Conservation (phyloP, 2,329 filamentous ascomycete species). For the Pseudogymnoascus sp. region DNA sequence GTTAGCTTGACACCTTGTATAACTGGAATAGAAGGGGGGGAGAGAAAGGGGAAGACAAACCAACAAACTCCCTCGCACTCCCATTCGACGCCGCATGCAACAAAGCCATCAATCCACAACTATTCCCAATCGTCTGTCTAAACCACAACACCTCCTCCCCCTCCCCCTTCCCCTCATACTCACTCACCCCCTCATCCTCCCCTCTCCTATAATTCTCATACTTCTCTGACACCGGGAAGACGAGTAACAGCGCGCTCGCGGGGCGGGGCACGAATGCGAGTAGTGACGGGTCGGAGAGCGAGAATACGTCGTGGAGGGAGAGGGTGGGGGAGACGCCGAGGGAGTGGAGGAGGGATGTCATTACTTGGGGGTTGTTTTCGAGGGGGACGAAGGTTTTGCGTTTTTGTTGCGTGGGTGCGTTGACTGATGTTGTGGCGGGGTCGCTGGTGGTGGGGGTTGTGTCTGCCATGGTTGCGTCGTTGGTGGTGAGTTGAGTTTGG, state of each 20-base stretch:
- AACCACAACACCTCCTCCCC: slow-evolving; percentile 83
- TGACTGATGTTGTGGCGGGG: background rate
- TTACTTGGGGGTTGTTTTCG: slow-evolving; percentile 68
- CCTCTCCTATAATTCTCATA: slow-evolving; percentile 70
- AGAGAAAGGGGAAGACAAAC: slow-evolving; percentile 28
- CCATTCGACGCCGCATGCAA: slow-evolving; percentile 80
- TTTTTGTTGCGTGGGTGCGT: background rate
- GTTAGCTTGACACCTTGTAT: slow-evolving; percentile 1
- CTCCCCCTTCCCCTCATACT: slow-evolving; percentile 61
- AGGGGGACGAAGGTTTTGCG: slow-evolving; percentile 6
- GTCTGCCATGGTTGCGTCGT: background rate
- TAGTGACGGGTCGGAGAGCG: slow-evolving; percentile 74
- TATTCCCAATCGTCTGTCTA: slow-evolving; percentile 88
- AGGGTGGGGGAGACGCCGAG: slow-evolving; percentile 70
- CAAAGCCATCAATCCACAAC: slow-evolving; percentile 83
- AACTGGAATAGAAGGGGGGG: background rate
- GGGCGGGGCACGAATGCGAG: slow-evolving; percentile 83
- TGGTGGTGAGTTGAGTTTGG: background rate
- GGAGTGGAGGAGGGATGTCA: slow-evolving; percentile 72
- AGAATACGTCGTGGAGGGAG: slow-evolving; percentile 84
- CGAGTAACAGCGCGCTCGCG: slow-evolving; percentile 78
- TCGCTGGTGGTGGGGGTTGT: background rate
- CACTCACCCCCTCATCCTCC: slow-evolving; percentile 57
- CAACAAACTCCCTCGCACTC: slow-evolving; percentile 53
- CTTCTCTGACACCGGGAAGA: slow-evolving; percentile 73